Percentiles rank a stretch among this genome's conserved stretches.
These are phyloP conservation scores for Mucor plumbeus DNA, from an alignment of 371 early-diverging fungal species.

Conservation along the genomic window DNA sequence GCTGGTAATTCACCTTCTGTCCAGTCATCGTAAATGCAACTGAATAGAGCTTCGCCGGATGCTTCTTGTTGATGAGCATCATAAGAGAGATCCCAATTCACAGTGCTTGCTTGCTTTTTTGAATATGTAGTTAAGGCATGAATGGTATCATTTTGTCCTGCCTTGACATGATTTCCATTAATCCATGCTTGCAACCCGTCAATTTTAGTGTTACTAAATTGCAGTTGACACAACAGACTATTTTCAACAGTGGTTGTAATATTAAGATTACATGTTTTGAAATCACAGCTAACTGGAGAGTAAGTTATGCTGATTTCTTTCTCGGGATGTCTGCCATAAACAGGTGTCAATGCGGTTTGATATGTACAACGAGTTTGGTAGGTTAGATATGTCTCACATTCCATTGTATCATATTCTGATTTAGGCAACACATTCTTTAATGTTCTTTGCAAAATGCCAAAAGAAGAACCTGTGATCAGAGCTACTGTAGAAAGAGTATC, in stretches of 20 bases:
- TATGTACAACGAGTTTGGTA: conserved; percentile 32
- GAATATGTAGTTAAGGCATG: conserved; percentile 22
- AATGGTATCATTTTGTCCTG: background rate
- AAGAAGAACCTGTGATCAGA: conserved; percentile 28
- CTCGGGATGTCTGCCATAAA: conserved; percentile 20
- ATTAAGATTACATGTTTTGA: conserved; percentile 9
- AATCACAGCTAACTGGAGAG: background rate
- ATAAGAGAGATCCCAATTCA: conserved; percentile 29
- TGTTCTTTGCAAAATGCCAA: conserved; percentile 17
- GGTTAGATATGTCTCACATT: conserved; percentile 13
- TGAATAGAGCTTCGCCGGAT: conserved; percentile 28
- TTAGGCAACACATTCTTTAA: conserved; percentile 14
- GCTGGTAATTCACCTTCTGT: conserved; percentile 49
- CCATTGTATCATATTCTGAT: conserved; percentile 21
- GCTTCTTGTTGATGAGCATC: conserved; percentile 27
- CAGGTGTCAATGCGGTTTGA: conserved; percentile 21
- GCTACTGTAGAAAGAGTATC: conserved; percentile 28
- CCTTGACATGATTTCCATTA: conserved; percentile 9
- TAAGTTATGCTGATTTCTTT: conserved; percentile 13
- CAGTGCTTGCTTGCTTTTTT: conserved; percentile 11
- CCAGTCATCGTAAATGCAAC: conserved; percentile 61
- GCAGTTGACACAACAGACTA: conserved; percentile 33
- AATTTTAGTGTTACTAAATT: conserved; percentile 16
- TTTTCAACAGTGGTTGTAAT: conserved; percentile 21
- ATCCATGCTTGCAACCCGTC: conserved; percentile 24